Conservation (phyloP, 2,329 filamentous ascomycete genomes). For the Camptophora hylomeconis region DNA sequence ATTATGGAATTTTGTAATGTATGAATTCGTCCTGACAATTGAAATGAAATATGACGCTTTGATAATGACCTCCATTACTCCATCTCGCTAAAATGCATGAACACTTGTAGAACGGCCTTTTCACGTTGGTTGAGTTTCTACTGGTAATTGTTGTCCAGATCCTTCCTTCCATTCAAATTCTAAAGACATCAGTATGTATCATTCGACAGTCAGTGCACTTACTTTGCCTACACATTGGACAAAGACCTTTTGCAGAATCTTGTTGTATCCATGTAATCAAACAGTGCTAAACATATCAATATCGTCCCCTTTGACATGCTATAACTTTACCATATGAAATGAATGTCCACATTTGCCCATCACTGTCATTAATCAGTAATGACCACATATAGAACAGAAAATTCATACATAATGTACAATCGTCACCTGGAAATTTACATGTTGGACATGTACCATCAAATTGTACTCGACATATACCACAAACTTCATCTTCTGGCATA, state of each 20-base stretch:
- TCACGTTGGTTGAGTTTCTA: background rate
- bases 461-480: constrained; percentile 93
- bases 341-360: constrained; percentile 95
- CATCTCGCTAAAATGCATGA: no score
- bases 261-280: constrained; percentile 94
- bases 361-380: constrained; percentile 40
- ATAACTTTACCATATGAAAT: constrained; percentile 71
- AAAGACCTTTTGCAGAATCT: constrained; percentile 83
- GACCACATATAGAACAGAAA: constrained; percentile 3
- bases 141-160: constrained; percentile 2
- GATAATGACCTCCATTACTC: no score
- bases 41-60: no score
- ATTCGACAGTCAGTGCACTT: constrained; percentile 20
- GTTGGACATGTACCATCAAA: constrained; percentile 97
- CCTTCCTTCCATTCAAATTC: constrained; percentile 42
- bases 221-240: constrained; percentile 97
- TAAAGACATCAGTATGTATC: constrained; percentile 18
- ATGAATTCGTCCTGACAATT: no score
- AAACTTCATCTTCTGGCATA: constrained; percentile 92
- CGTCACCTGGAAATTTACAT: constrained; percentile 94
- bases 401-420: constrained; percentile 75
- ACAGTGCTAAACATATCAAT: constrained; percentile 55
- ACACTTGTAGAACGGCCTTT: no score
- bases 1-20: no score
- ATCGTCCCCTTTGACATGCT: constrained; percentile 1